These are phyloP conservation scores for Linum tenue DNA, from an alignment of 345 rosid genomes.

Conservation along the genomic window DNA sequence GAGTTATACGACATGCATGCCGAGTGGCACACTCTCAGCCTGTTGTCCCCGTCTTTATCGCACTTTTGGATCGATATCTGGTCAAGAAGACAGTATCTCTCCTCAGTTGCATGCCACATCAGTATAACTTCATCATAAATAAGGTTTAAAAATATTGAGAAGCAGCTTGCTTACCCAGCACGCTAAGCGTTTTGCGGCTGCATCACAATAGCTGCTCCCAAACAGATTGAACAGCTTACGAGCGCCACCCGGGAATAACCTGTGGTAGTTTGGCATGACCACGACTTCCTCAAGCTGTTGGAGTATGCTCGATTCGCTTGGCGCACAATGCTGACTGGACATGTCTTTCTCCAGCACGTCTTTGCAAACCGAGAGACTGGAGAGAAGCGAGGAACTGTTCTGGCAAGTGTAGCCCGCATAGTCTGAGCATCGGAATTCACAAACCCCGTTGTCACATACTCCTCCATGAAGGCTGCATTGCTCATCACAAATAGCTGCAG, in stretches of 20 bases:
- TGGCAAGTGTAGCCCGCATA: slow-evolving; percentile 97
- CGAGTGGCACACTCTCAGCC: slow-evolving; percentile 87
- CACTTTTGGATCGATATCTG: slow-evolving; percentile 99
- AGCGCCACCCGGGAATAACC: slow-evolving; percentile 79
- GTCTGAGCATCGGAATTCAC: slow-evolving; percentile 98
- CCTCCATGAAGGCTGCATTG: slow-evolving; percentile 99
- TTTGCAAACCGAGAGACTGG: slow-evolving; percentile 78
- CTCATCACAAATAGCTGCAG: slow-evolving; percentile 93
- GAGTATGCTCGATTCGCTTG: slow-evolving; percentile 77
- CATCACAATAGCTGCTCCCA: slow-evolving; percentile 70
- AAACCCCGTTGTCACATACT: slow-evolving; percentile 98
- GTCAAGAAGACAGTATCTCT: not conserved
- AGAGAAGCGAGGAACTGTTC: slow-evolving; percentile 77
- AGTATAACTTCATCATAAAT: not conserved
- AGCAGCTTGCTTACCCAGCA: slow-evolving; percentile 64
- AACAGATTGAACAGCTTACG: slow-evolving; percentile 71
- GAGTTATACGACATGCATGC: slow-evolving; percentile 85
- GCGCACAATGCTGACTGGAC: slow-evolving; percentile 86
- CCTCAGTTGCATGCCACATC: not conserved
- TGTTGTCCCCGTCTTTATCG: slow-evolving; percentile 81
- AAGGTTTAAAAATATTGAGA: not conserved
- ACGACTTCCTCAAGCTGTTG: slow-evolving; percentile 98
- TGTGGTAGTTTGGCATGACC: slow-evolving; percentile 90
- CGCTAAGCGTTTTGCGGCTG: slow-evolving; percentile 84
- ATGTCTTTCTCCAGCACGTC: slow-evolving; percentile 70